Percentiles rank a stretch among this genome's conserved stretches.
These are phyloP conservation scores for Silybum marianum DNA, from an alignment of 129 eudicot genomes.

Conservation along the genomic window DNA sequence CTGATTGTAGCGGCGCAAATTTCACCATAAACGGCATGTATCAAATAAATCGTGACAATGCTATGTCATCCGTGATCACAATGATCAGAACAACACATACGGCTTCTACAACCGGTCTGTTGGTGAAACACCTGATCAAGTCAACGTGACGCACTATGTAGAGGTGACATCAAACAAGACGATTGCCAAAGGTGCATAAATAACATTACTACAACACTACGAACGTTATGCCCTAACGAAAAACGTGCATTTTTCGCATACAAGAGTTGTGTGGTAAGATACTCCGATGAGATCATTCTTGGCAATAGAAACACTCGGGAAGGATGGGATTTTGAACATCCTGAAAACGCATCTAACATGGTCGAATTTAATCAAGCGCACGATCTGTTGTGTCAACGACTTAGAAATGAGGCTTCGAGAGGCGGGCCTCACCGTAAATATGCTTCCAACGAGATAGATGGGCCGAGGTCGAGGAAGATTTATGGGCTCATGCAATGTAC, in stretches of 20 bases:
- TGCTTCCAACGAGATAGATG: constrained; percentile 21
- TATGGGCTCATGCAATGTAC: constrained; percentile 43
- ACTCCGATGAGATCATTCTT: constrained; percentile 38
- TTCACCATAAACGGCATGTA: constrained; percentile 26
- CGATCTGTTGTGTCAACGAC: constrained; percentile 17
- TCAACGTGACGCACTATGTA: constrained; percentile 47
- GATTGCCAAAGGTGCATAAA: constrained; percentile 38
- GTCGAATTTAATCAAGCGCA: constrained; percentile 21
- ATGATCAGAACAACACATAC: constrained; percentile 11
- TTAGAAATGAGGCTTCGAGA: constrained; percentile 28
- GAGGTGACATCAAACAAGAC: constrained; percentile 44
- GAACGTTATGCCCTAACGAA: constrained; percentile 26
- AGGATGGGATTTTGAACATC: neutral
- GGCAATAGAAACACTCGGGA: neutral
- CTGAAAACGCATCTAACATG: neutral
- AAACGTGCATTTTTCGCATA: constrained; percentile 34
- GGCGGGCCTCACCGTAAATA: constrained; percentile 51
- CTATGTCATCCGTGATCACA: constrained; percentile 21
- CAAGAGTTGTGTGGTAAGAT: constrained; percentile 41
- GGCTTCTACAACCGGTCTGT: constrained; percentile 36
- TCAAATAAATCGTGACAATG: constrained; percentile 18
- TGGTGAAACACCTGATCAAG: constrained; percentile 37
- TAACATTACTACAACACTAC: neutral
- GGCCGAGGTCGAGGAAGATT: constrained; percentile 10
- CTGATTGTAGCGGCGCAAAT: neutral